Conservation (phyloP, 495 filamentous ascomycete species). For the Penicillium silybi region DNA sequence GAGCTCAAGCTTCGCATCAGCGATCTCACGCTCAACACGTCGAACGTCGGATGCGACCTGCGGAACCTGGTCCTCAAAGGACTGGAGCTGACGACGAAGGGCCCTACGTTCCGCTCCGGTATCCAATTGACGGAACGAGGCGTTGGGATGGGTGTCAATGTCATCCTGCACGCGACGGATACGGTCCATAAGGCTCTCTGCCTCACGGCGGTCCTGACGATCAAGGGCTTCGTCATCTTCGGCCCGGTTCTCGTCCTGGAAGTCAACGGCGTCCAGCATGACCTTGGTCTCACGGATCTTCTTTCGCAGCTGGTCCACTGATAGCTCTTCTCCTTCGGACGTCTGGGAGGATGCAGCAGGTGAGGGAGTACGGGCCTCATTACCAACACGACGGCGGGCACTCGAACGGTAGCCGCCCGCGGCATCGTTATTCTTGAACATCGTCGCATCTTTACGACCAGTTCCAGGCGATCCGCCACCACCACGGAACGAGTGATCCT, state of each 20-base stretch:
- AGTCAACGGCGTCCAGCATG: slow-evolving; percentile 95
- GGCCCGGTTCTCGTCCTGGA: slow-evolving; percentile 82
- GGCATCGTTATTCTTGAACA: slow-evolving; percentile 93
- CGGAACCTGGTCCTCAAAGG: slow-evolving; percentile 82
- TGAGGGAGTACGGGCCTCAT: slow-evolving; percentile 70
- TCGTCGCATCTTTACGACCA: slow-evolving; percentile 85
- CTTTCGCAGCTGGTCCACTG: slow-evolving; percentile 84
- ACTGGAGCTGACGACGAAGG: slow-evolving; percentile 83
- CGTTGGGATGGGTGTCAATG: slow-evolving; percentile 86
- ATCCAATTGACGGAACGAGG: slow-evolving; percentile 66
- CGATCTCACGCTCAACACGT: slow-evolving; percentile 85
- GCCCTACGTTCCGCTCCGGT: slow-evolving; percentile 81
- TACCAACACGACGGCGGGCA: slow-evolving; percentile 76
- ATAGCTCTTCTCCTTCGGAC: slow-evolving; percentile 72
- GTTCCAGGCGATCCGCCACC: slow-evolving; percentile 38
- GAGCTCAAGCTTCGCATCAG: slow-evolving; percentile 87
- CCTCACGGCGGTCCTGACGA: slow-evolving; percentile 83
- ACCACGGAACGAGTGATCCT: slow-evolving; percentile 84
- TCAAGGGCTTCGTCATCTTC: slow-evolving; percentile 94
- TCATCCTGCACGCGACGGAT: slow-evolving; percentile 95
- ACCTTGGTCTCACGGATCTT: slow-evolving; percentile 94
- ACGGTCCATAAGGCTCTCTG: slow-evolving; percentile 89
- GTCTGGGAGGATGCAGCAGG: slow-evolving; percentile 67
- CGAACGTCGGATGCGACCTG: slow-evolving; percentile 89
- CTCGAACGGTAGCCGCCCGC: slow-evolving; percentile 86